These are phyloP conservation scores for Fusarium sp. DNA, from an alignment of 2,329 filamentous ascomycete species.

Conservation along the genomic window DNA sequence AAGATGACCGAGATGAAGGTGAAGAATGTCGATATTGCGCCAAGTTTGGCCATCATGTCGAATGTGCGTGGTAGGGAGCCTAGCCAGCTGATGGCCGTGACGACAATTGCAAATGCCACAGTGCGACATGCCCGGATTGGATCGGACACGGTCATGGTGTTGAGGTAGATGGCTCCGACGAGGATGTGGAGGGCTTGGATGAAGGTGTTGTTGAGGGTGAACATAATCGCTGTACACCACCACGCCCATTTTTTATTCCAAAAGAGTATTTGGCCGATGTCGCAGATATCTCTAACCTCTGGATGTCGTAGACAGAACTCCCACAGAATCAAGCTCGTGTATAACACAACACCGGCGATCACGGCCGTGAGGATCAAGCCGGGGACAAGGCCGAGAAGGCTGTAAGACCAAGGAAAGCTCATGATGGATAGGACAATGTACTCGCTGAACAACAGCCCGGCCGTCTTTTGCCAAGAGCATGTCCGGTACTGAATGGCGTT, in stretches of 20 bases:
- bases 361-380: constrained; percentile 84
- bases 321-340: constrained; percentile 75
- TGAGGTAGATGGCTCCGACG: constrained; percentile 86
- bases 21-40: constrained; percentile 82
- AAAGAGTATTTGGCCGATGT: constrained; percentile 93
- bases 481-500: constrained; percentile 90
- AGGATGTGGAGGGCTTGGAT: constrained; percentile 86
- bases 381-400: constrained; percentile 85
- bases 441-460: constrained; percentile 89
- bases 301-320: constrained; percentile 91
- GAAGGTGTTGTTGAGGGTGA: constrained; percentile 92
- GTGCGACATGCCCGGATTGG: constrained; percentile 75
- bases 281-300: constrained; percentile 90
- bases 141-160: constrained; percentile 81
- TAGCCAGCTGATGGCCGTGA: constrained; percentile 79
- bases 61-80: constrained; percentile 90
- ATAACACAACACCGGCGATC: constrained; percentile 81
- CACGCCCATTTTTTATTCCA: constrained; percentile 81
- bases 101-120: constrained; percentile 80
- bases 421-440: constrained; percentile 93
- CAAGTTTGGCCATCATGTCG: constrained; percentile 79
- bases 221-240: constrained; percentile 82
- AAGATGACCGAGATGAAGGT: constrained; percentile 90
- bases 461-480: constrained; percentile 95
- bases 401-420: constrained; percentile 95